A percentile compares a stretch with the other conserved stretches of the same genome.
Conservation (phyloP, 139 green algal species). For the Dunaliella primolecta region DNA sequence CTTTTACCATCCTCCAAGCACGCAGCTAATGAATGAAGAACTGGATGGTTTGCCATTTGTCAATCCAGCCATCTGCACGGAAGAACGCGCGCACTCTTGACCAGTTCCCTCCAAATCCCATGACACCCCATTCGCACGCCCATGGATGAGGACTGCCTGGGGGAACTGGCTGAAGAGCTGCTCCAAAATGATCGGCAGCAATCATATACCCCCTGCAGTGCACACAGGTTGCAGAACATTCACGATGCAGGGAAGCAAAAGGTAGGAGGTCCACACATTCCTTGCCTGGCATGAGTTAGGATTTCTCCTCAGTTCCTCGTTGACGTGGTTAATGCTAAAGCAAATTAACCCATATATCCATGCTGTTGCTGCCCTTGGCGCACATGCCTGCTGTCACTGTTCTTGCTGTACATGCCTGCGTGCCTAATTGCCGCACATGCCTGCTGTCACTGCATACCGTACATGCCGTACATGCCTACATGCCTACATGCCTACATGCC, state of each 20-base stretch:
- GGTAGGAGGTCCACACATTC: too few species aligned
- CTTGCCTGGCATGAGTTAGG: too few species aligned
- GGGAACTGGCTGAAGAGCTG: background rate
- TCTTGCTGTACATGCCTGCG: background rate
- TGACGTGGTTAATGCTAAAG: background rate
- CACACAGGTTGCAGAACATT: background rate
- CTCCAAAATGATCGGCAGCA: background rate
- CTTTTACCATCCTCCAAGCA: too few species aligned
- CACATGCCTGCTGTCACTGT: background rate
- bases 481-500: too few species aligned
- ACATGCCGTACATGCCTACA: too few species aligned
- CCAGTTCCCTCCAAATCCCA: too few species aligned
- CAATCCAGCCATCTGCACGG: background rate
- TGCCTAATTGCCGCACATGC: too few species aligned
- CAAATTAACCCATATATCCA: background rate
- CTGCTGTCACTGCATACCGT: too few species aligned
- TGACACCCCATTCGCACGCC: too few species aligned
- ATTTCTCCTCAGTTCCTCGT: background rate
- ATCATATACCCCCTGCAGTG: background rate
- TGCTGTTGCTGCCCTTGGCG: background rate
- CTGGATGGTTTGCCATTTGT: too few species aligned
- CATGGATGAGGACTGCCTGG: background rate
- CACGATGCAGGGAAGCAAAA: background rate
- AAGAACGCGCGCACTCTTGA: background rate
- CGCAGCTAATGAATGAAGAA: too few species aligned